phyloP scores from a whole-genome alignment of 2,329 filamentous ascomycete species.

The Sporothrix brasiliensis region DNA sequence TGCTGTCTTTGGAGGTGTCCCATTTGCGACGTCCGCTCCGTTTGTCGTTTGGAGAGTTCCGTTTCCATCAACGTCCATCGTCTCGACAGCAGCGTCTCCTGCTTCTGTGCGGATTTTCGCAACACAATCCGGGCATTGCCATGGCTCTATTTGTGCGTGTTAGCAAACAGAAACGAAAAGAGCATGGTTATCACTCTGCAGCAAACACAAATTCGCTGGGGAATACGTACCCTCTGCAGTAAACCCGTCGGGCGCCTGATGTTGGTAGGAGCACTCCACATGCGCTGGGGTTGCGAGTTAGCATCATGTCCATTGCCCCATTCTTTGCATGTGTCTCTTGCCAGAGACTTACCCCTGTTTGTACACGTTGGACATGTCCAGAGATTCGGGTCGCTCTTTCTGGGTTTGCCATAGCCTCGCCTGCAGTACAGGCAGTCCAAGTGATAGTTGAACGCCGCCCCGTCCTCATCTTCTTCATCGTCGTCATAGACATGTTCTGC shows the following conservation, averaged over 20 bases:
- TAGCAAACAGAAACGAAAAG: not conserved
- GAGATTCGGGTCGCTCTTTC: not conserved
- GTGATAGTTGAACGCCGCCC: not conserved
- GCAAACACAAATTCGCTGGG: not conserved
- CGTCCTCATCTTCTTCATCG: constrained; percentile 47
- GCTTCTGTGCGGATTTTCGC: constrained; percentile 40
- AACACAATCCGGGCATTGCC: constrained; percentile 57
- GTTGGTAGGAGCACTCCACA: not conserved
- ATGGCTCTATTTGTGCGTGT: constrained; percentile 42
- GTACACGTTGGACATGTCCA: constrained; percentile 5
- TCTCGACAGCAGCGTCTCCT: constrained; percentile 38
- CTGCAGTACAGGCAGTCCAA: not conserved
- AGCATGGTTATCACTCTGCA: no score
- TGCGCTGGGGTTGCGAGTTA: not conserved
- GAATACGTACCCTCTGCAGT: not conserved
- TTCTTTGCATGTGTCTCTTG: not conserved
- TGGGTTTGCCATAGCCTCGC: constrained; percentile 32
- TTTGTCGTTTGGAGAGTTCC: constrained; percentile 25
- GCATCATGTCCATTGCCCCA: not conserved
- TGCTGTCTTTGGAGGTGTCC: constrained; percentile 34
- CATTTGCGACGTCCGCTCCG: constrained; percentile 42
- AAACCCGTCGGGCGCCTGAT: not conserved
- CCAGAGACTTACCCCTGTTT: constrained; percentile 10
- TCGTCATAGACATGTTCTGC: constrained; percentile 65
- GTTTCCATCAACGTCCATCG: constrained; percentile 33